phyloP scores from a whole-genome alignment of 2,329 filamentous ascomycete genomes.

The Penicillium decumbens region DNA sequence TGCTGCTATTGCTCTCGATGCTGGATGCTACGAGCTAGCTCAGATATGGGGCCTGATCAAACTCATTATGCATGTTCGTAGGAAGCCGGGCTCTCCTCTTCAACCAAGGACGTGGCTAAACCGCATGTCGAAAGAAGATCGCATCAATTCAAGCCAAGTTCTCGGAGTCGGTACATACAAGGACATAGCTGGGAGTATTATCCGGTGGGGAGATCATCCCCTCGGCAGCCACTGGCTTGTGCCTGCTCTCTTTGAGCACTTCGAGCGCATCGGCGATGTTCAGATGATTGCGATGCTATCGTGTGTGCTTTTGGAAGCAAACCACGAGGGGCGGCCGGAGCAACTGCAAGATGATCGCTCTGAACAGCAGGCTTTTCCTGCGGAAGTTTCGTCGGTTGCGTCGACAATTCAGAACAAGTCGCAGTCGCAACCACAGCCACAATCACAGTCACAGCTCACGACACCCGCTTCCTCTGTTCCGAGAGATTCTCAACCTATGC shows the following conservation, averaged over 20 bases:
- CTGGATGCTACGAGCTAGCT: conserved; percentile 66
- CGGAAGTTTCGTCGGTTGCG: conserved; percentile 46
- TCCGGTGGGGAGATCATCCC: conserved; percentile 56
- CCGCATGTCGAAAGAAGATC: conserved; percentile 47
- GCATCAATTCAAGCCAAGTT: neutral
- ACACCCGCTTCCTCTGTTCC: conserved; percentile 32
- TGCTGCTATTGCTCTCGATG: conserved; percentile 66
- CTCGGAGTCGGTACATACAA: conserved; percentile 28
- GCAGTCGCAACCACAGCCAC: neutral
- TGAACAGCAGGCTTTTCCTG: conserved; percentile 44
- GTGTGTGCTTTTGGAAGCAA: conserved; percentile 53
- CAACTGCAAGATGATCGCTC: conserved; percentile 32
- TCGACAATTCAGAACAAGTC: conserved; percentile 42
- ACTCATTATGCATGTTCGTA: conserved; percentile 70
- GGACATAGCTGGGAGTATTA: conserved; percentile 40
- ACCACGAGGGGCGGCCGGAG: conserved; percentile 38
- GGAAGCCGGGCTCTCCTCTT: conserved; percentile 62
- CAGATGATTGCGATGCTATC: conserved; percentile 65
- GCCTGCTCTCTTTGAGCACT: conserved; percentile 55
- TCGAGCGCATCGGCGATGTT: conserved; percentile 56
- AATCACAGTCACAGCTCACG: conserved; percentile 27
- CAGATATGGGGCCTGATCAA: conserved; percentile 80
- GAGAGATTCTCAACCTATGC: conserved; percentile 30
- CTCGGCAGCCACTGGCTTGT: conserved; percentile 55
- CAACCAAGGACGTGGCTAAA: conserved; percentile 50